These are phyloP conservation scores for Aurantiochytrium sp. DNA, from an alignment of 108 stramenopile genomes.

Conservation along the genomic window DNA sequence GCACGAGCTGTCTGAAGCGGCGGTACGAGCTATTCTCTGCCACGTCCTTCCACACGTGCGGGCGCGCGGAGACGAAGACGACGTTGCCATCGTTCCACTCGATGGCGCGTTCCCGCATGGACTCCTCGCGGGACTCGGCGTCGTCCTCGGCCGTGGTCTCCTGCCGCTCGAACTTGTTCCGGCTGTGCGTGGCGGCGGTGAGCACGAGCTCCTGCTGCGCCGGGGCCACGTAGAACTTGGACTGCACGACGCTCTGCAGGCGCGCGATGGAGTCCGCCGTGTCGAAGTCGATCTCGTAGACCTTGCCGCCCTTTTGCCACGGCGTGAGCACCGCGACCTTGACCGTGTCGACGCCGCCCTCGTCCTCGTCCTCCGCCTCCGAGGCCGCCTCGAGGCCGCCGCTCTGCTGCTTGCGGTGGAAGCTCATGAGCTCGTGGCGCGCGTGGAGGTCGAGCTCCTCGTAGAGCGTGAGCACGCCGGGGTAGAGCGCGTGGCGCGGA, in stretches of 20 bases:
- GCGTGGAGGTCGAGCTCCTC: slow-evolving; percentile 52
- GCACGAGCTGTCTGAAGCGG: slow-evolving; percentile 48
- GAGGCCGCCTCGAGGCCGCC: background rate
- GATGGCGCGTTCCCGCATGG: background rate
- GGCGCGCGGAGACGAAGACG: slow-evolving; percentile 57
- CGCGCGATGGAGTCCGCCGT: background rate
- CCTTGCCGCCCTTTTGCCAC: background rate
- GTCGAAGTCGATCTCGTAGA: background rate
- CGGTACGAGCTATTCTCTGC: slow-evolving; percentile 34
- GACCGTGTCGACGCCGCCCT: slow-evolving; percentile 42
- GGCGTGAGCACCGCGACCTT: background rate
- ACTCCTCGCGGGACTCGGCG: background rate
- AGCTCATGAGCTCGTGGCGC: background rate
- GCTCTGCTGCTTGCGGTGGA: background rate
- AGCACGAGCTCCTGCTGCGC: background rate
- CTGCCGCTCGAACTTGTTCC: background rate
- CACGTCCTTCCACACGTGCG: slow-evolving; percentile 61
- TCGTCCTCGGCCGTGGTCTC: background rate
- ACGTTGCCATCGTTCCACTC: slow-evolving; percentile 48
- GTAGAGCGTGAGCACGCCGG: slow-evolving; percentile 58
- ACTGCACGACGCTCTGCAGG: background rate
- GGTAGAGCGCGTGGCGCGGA: slow-evolving; percentile 46
- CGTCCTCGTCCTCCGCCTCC: background rate
- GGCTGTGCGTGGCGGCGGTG: background rate
- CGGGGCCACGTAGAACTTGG: background rate